A percentile compares a stretch with the other conserved stretches of the same genome.
phyloP scores from a whole-genome alignment of 2,329 filamentous ascomycete species.

The Hymenoscyphus linearis region DNA sequence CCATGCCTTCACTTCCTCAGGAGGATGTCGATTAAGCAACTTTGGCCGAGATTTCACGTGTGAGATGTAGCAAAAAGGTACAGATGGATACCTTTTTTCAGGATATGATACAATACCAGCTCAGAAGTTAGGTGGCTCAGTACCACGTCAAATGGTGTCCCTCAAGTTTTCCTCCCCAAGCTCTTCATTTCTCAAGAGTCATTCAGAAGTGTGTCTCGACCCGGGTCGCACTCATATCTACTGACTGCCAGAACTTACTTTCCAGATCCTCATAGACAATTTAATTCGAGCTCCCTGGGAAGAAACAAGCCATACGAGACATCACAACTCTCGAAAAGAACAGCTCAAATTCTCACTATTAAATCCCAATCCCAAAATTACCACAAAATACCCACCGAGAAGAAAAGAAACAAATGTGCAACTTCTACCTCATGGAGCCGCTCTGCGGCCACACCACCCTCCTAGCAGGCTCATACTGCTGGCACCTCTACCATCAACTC shows the following conservation, averaged over 20 bases:
- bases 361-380: background rate
- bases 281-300: background rate
- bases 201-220: background rate
- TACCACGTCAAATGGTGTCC: background rate
- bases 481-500: slow-evolving; percentile 29
- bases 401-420: slow-evolving; percentile 23
- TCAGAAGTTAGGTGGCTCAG: background rate
- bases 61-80: background rate
- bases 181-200: background rate
- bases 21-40: background rate
- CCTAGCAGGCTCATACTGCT: slow-evolving; percentile 28
- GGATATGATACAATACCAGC: background rate
- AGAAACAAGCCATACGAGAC: background rate
- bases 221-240: background rate
- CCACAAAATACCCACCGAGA: background rate
- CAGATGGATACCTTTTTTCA: background rate
- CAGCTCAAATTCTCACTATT: too few relatives aligned
- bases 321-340: background rate
- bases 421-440: slow-evolving; percentile 24
- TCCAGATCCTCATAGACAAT: background rate
- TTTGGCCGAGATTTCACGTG: background rate
- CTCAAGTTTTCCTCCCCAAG: too few relatives aligned
- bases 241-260: background rate
- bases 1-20: background rate
- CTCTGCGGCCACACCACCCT: slow-evolving; percentile 29